These are phyloP conservation scores for Ambispora gerdemannii DNA, from an alignment of 192 early-diverging fungal species.

Conservation along the genomic window DNA sequence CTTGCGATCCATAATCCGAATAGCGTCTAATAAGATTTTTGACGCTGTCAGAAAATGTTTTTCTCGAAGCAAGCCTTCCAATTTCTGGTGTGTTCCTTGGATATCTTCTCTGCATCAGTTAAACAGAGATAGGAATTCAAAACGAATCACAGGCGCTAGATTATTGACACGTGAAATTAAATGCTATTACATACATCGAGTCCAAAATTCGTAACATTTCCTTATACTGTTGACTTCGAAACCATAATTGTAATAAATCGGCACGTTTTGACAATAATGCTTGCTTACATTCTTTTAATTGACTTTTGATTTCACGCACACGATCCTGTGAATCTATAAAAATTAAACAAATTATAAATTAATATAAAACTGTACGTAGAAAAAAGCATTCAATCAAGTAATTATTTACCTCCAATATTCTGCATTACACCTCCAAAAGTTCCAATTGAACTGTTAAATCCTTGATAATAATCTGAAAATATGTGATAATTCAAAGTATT, in stretches of 20 bases:
- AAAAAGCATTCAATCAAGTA: neutral
- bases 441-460: conserved; percentile 79
- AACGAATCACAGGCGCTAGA: neutral
- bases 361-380: neutral
- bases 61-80: conserved; percentile 53
- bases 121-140: neutral
- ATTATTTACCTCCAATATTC: conserved; percentile 54
- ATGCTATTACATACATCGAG: conserved; percentile 48
- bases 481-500: neutral
- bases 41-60: conserved; percentile 72
- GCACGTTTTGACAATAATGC: conserved; percentile 60
- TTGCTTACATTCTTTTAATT: conserved; percentile 62
- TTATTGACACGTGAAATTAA: neutral
- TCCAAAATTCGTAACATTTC: conserved; percentile 76
- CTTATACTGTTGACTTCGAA: conserved; percentile 71
- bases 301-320: conserved; percentile 59
- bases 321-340: conserved; percentile 56
- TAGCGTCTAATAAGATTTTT: conserved; percentile 59
- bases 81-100: conserved; percentile 60
- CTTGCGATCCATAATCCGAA: conserved; percentile 57
- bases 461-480: conserved; percentile 65
- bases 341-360: neutral
- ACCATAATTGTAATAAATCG: conserved; percentile 66
- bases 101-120: conserved; percentile 55
- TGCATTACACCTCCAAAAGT: conserved; percentile 75